phyloP scores from a whole-genome alignment of 2,329 filamentous ascomycete genomes.

The Scortechinia acanthostroma region DNA sequence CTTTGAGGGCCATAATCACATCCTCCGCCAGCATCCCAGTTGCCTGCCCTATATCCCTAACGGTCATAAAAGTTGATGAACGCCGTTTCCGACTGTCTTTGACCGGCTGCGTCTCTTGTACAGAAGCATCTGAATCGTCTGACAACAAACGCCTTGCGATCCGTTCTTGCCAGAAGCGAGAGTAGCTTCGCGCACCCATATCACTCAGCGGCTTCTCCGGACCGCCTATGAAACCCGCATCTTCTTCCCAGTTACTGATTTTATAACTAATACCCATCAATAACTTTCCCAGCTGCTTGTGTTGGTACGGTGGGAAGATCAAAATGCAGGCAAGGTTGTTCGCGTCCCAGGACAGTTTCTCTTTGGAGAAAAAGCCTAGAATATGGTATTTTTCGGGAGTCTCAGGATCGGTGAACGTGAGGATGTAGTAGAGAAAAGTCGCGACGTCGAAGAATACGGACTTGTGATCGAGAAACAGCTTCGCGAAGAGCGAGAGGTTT shows the following conservation, averaged over 20 bases:
- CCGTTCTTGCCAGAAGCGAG: slow-evolving; percentile 54
- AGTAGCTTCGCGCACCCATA: slow-evolving; percentile 49
- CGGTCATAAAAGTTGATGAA: slow-evolving; percentile 30
- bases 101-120: not conserved
- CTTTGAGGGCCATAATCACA: slow-evolving; percentile 47
- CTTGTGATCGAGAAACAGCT: slow-evolving; percentile 62
- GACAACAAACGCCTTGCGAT: slow-evolving; percentile 44
- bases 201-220: slow-evolving; percentile 58
- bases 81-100: not conserved
- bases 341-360: slow-evolving; percentile 64
- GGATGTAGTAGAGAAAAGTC: slow-evolving; percentile 61
- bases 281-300: slow-evolving; percentile 53
- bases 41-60: slow-evolving; percentile 44
- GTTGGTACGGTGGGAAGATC: slow-evolving; percentile 60
- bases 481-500: slow-evolving; percentile 60
- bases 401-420: slow-evolving; percentile 39
- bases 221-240: slow-evolving; percentile 46
- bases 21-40: slow-evolving; percentile 58
- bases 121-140: slow-evolving; percentile 3
- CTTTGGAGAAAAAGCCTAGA: slow-evolving; percentile 61
- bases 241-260: slow-evolving; percentile 46
- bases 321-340: slow-evolving; percentile 66
- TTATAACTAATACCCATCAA: slow-evolving; percentile 62
- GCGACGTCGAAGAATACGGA: slow-evolving; percentile 65
- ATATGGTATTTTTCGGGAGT: slow-evolving; percentile 27